These are phyloP conservation scores for Eragrostis tef DNA, from an alignment of 202 grass and related monocot genomes.

Conservation along the genomic window DNA sequence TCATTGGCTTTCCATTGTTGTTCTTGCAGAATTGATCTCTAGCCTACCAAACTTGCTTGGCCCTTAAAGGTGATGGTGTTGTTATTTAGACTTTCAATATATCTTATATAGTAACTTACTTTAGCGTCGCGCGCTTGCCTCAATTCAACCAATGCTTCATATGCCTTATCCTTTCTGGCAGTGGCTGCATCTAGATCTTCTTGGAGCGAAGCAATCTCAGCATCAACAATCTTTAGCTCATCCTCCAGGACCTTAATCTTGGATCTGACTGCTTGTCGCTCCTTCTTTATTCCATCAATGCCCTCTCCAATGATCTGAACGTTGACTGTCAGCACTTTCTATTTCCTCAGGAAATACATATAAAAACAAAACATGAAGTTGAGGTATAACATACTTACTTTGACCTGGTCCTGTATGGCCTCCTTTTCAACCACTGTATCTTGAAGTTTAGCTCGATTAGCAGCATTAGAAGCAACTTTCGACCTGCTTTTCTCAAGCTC, in stretches of 20 bases:
- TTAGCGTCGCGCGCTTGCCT: conserved; percentile 60
- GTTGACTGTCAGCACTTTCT: conserved; percentile 3
- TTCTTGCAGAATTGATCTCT: not conserved
- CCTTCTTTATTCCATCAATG: conserved; percentile 91
- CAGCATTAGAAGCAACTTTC: conserved; percentile 71
- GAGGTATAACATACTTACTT: conserved; percentile 60
- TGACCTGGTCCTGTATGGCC: conserved; percentile 80
- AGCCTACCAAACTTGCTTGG: not conserved
- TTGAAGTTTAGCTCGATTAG: conserved; percentile 75
- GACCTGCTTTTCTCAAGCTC: conserved; percentile 84
- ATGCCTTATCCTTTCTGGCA: conserved; percentile 77
- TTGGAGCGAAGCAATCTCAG: conserved; percentile 63
- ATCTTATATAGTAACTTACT: conserved; percentile 55
- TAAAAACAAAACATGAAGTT: conserved; percentile 33
- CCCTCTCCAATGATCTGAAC: conserved; percentile 75
- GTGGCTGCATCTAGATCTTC: conserved; percentile 65
- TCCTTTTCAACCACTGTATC: conserved; percentile 84
- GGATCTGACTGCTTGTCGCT: conserved; percentile 71
- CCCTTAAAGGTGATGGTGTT: not conserved
- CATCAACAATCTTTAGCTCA: conserved; percentile 62
- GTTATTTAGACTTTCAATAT: not conserved
- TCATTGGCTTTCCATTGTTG: not conserved
- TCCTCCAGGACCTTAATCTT: conserved; percentile 90
- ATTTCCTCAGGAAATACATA: conserved; percentile 32
- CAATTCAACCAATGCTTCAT: conserved; percentile 60